Base-by-base conservation (phyloP, 2,329 filamentous ascomycete species). In the Alternaria metachromatica region DNA sequence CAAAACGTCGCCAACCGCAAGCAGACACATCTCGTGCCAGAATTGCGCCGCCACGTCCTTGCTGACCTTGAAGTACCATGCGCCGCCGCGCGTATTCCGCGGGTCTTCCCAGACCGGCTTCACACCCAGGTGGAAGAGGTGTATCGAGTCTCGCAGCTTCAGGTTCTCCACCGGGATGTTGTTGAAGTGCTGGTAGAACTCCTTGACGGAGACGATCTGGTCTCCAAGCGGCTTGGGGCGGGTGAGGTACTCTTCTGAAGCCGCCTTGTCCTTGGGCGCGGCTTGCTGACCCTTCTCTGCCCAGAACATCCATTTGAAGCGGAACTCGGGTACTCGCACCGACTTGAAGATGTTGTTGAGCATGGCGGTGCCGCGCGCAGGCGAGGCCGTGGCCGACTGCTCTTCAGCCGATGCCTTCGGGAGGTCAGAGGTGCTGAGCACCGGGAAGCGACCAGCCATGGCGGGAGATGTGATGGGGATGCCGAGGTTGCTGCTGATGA, bases 51-150 rank as follows among this genome's bases (percentile, higher is more conserved):
- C 86, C 41, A 87, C 86, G 65, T 85, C 86, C 84, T 97, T 97
- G 67, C 90, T 89, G 48, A 97, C 90, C 55, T 94, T 90, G 81
- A 98, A 97, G 21, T 93, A 96, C 93, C 93, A 97, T 78, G 92
- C 91, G 54, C 95, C 95, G 56, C 95, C 95, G 65, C 89, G 86
- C 63, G 91, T 85, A 81, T 97, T 97, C 73, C 96, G 89, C 44
- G 92, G 88, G 78, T 98, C 95, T 82, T 94, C 92, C 86, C 94
- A 92, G 46, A 94, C 88, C 20, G 91, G 92, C 83, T 92, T 91
- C 80, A 94, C 92, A 71, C 92, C 89, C 71, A 90, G 85, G 88
- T 92, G 93, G 82, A 92, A 93, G 79, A 94, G 90, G 82, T 94
- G 91, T 26, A 92, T 91, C 51, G 77, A 81, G 73, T 86, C 84